Percentiles rank a stretch among this genome's conserved stretches.
Conservation (phyloP, 208 protist species). For the Crithidia thermophila region DNA sequence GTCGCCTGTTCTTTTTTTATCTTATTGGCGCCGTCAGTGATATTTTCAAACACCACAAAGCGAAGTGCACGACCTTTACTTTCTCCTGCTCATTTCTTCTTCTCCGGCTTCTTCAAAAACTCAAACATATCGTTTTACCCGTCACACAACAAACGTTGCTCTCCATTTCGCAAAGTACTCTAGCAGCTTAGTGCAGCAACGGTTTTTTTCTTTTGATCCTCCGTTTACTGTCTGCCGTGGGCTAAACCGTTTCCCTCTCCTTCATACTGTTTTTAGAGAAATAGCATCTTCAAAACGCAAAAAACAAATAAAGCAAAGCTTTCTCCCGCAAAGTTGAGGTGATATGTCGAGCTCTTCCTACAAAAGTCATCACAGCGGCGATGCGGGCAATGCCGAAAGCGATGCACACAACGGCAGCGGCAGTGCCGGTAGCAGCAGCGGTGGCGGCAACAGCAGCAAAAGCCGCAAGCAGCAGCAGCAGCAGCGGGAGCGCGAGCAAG, state of each 20-base stretch:
- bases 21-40: background rate
- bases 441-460: slow-evolving; percentile 1
- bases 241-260: too few species aligned
- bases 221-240: too few species aligned
- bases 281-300: background rate
- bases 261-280: too few species aligned
- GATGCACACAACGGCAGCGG: background rate
- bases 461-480: slow-evolving; percentile 16
- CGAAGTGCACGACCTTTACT: slow-evolving; percentile 14
- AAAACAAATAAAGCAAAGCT: background rate
- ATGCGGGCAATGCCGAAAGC: background rate
- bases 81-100: slow-evolving; percentile 16
- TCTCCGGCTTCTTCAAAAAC: slow-evolving; percentile 5
- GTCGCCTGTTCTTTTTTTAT: background rate
- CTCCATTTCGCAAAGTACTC: too few species aligned
- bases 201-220: too few species aligned
- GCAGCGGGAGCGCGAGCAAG: slow-evolving; percentile 13
- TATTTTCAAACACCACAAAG: too few species aligned
- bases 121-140: too few species aligned
- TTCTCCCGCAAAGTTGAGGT: slow-evolving; percentile 12
- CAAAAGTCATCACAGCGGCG: slow-evolving; percentile 18
- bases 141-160: too few species aligned
- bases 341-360: slow-evolving; percentile 19
- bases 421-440: slow-evolving; percentile 4
- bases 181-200: too few species aligned